Evolutionary conservation across 257 asterid genomes (phyloP), one percentile per base, ranked within the genome.

Genomic region (Petunia secreta): DNA sequence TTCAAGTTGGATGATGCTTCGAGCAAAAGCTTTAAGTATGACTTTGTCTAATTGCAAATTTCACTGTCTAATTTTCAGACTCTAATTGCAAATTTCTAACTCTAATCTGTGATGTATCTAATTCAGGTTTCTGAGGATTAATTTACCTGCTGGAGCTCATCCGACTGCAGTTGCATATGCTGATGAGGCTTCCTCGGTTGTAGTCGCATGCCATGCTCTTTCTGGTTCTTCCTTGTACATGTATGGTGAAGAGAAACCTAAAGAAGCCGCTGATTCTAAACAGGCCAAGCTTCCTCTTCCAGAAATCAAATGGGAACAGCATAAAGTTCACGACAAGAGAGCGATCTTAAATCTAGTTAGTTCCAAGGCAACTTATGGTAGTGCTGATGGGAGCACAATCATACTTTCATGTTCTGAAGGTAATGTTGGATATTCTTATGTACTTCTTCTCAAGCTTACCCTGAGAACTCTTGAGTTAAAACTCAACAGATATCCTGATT

Each of bases 1-100:
- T 95, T 95, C 94, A 91, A 84, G 88, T 83, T 95, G 96, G 99
- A 95, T 78, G 98, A 96, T 82, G 98, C 88, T 60, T 80, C 95
- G 74, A 91, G 95, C 89, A 96, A 92, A 91, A 96, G 99, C 85
- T 96, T 96, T 88, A 96, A 96, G 99, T 96, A 96, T 71, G 86
- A 15, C 66, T 85, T 85, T 50, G 4, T n/a, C 36, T 41, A 48
- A 15, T 46, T 10, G 15, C 67, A 44, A 34, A 7, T 85, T 81
- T 50, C 50, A 73, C 78, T 48, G 78, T 73, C 54, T 69, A 25
- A 50, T 73, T 73, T 34, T 50, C 50, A 73, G 60, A 81, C 4
- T n/a, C 36, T 41, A 48, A 15, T 46, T 10, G 15, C 67, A 44
- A 34, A 7, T 85, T 81, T 67, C 64, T 44, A 55, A 74, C 68